Percentiles rank a stretch among this genome's conserved stretches.
Conservation (phyloP, 169 alveolate species). For the Cryptosporidium xiaoi region DNA sequence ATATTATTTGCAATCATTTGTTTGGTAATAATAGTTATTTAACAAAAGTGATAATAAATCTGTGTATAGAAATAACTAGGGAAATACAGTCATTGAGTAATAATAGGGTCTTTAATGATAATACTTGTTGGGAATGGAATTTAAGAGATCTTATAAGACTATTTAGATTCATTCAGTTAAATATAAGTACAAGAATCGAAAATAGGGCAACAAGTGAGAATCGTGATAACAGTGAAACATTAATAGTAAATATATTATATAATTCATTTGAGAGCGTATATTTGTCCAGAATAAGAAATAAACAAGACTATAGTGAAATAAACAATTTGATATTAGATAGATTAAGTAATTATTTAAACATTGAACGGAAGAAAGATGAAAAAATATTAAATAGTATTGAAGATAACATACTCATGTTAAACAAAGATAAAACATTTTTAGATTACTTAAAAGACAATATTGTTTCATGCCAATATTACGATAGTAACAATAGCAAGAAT, state of each 20-base stretch:
- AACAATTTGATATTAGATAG: background rate
- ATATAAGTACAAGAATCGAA: slow-evolving; percentile 2
- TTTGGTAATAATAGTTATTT: slow-evolving; percentile 30
- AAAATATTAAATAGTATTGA: too few relatives aligned
- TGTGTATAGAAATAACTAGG: slow-evolving; percentile 61
- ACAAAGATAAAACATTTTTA: background rate
- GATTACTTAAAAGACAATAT: background rate
- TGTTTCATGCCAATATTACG: background rate
- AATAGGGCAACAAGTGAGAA: background rate
- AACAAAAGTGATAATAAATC: background rate
- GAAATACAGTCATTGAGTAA: slow-evolving; percentile 74
- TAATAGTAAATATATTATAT: slow-evolving; percentile 7
- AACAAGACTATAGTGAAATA: background rate
- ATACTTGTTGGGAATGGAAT: slow-evolving; percentile 85
- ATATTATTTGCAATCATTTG: slow-evolving; percentile 83
- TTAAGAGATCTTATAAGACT: slow-evolving; percentile 81
- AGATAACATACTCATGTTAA: background rate
- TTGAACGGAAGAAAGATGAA: background rate
- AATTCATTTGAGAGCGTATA: slow-evolving; percentile 27
- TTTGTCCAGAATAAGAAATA: slow-evolving; percentile 24
- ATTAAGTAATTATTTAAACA: background rate
- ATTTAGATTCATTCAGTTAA: slow-evolving; percentile 22
- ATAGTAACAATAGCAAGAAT: background rate
- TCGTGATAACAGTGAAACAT: background rate
- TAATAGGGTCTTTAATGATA: slow-evolving; percentile 67